Evolutionary conservation across 2,329 filamentous ascomycete species (phyloP), one percentile per base, ranked within the genome.

Genomic region (Trichoderma brevicompactum): DNA sequence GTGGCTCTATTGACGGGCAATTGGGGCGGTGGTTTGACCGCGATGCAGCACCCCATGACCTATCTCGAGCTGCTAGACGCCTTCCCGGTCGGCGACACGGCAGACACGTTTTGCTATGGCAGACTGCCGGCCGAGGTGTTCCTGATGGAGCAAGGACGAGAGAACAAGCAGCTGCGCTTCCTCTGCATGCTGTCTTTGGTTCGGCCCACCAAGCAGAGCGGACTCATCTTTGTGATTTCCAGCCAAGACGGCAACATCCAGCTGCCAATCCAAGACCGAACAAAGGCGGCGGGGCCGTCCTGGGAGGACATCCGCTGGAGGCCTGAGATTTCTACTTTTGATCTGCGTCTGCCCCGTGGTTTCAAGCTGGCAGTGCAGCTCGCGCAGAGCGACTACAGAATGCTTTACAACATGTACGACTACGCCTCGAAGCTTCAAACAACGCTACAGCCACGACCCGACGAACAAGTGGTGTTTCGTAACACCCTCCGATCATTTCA

Each of bases 231-330:
- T 58, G 81, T 91, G 5, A 83, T 97, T 64, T 88, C 90, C 13
- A 96, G 91, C 75, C 92, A 96, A 76, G 91, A 88, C 70, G 89
- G 91, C 13, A 83, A 90, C 19, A 83, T 96, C 66, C 92, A 93
- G 69, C 79, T 97, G 41, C 81, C 85, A 53, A 87, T 97, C 13
- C 89, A 91, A 71, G 81, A 84, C 32, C 60, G 60, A 28, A 88
- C 88, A 72, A 88, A 88, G 70, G 87, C 82, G 7, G 91, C 82
- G 7, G 91, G 91, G 0, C 86, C 91, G 1, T 89, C 86, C 0
- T 97, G 93, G 93, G 87, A 92, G 7, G 90, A 95, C 74, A 85
- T 96, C 5, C 84, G 87, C 48, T 97, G 93, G 93, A 89, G 89
- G 65, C 83, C 88, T 17, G 88, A 90, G 54, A 82, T 83, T 7